Evolutionary conservation across 139 green algal species (phyloP).

Genomic region (Spirogloea muscicola): DNA sequence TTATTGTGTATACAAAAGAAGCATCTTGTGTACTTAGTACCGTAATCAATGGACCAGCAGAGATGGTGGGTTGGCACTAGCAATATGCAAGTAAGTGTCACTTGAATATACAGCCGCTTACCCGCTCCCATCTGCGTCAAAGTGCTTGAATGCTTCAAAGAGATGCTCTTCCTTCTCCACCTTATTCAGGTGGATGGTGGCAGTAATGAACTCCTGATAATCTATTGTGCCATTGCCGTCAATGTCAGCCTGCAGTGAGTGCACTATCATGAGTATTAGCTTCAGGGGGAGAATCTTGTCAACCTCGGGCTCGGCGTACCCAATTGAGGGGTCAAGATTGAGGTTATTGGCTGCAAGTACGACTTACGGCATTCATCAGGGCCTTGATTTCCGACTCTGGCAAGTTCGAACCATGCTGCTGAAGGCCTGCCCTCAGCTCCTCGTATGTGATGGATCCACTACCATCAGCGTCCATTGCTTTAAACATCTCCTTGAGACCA

Average conservation of each 20-base stretch:
- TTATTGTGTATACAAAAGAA: no score
- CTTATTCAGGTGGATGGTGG: constrained; percentile 59
- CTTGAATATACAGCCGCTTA: no score
- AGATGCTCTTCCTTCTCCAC: constrained; percentile 52
- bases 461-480: constrained; percentile 55
- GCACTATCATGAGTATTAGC: no score
- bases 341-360: no score
- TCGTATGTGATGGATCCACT: constrained; percentile 57
- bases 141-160: constrained; percentile 43
- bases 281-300: no score
- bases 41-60: no score
- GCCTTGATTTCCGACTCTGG: constrained; percentile 20
- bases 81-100: no score
- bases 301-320: no score
- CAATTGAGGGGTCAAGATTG: no score
- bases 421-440: constrained; percentile 59
- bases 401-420: constrained; percentile 22
- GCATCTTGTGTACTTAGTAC: no score
- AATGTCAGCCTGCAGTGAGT: constrained; percentile 53
- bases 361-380: constrained; percentile 35
- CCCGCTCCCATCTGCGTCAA: constrained; percentile 43
- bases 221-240: constrained; percentile 70
- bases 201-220: constrained; percentile 79
- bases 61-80: no score
- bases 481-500: constrained; percentile 59